Evolutionary conservation across 164 flowering plant species (phyloP), one percentile per base, ranked within the genome.

Genomic region (Berberis thunbergii): DNA sequence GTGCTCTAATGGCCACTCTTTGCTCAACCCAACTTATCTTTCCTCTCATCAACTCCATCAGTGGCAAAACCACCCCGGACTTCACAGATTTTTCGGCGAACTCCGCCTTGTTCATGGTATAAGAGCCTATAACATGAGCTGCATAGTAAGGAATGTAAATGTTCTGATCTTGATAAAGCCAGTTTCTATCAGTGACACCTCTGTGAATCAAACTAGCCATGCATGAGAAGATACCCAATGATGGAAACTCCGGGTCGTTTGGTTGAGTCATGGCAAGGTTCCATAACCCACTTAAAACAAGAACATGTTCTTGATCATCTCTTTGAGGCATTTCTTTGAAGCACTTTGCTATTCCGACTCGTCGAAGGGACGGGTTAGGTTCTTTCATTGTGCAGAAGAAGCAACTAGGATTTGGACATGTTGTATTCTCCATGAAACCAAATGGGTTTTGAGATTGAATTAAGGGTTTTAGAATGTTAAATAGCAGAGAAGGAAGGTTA

Each of bases 91-190:
- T 78, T 54, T 73, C 80, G 0, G 98, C 92, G 43, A 82, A 87
- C 57, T 81, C 81, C 1, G 57, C 71, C 58, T 69, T 77, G 80
- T 84, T 84, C 88, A 91, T 89, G 55, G 96, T 89, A 77, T 89
- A 91, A 8, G 98, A 87, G 0, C 98, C 98, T n/a, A 91, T 82
- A 0, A 91, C 70, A 56, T 91, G 97, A 38, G 97, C 94, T 1
- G 97, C 96, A 63, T 91, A 91, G 59, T 91, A 91, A n/a, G 98
- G 94, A 2, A 87, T 79, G 63, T 83, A 91, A 0, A 87, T 76
- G 72, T 91, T 91, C 56, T 89, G 96, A 61, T 80, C 72, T 40
- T 58, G 67, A 2, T 65, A 69, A 57, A 89, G 80, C 98, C 98
- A 91, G 7, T 57, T 57, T 59, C 44, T 55, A 60, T 89, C 75